Base-by-base conservation (phyloP, 2,329 filamentous ascomycete species). In the Penicillium brevicompactum region DNA sequence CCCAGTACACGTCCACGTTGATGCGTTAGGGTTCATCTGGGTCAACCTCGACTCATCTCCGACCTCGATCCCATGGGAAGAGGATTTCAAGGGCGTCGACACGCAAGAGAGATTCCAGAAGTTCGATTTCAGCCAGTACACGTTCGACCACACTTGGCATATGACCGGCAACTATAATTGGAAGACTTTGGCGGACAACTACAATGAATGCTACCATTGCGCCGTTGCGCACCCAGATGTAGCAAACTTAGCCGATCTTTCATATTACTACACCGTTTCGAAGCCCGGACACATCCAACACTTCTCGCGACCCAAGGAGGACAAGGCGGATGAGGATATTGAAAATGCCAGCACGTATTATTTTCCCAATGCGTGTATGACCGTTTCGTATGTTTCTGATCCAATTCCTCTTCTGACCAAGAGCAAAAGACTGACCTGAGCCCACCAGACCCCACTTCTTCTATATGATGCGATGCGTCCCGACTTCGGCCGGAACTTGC, bases 391-490 rank as follows among this genome's bases (percentile, higher is more conserved):
- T 66, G 43, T 37, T 16, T 7, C 6, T 13, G 5, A 32, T 9
- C 9, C n/a, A 4, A 27, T 10, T 14, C 5, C 24, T 14, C 2
- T 21, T 10, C 14, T 11, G 3, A n/a, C 27, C 16, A 27, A 11
- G 22, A 5, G 5, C 13, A 16, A 7, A 7, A 7, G 13, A 16
- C 34, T 37, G n/a, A 37, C 2, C 42, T 51, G 22, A 47, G 43
- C n/a, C 1, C 16, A 10, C 13, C 50, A 82, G 80, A 3, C 78
- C 82, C 37, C 74, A 70, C 27, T 86, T 86, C 71, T 84, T 88
- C 76, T 84, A 85, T 73, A 83, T 87, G 61, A 84, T 87, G 68
- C 77, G 84, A 54, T 84, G 86, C 65, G 77, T 87, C 11, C 85
- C 85, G 6, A 77, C 73, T 45, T 75, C 77, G 0, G 76, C 84